Evolutionary conservation across 768 basidiomycete genomes (phyloP).

Genomic region (Leccinum subtestaceum): DNA sequence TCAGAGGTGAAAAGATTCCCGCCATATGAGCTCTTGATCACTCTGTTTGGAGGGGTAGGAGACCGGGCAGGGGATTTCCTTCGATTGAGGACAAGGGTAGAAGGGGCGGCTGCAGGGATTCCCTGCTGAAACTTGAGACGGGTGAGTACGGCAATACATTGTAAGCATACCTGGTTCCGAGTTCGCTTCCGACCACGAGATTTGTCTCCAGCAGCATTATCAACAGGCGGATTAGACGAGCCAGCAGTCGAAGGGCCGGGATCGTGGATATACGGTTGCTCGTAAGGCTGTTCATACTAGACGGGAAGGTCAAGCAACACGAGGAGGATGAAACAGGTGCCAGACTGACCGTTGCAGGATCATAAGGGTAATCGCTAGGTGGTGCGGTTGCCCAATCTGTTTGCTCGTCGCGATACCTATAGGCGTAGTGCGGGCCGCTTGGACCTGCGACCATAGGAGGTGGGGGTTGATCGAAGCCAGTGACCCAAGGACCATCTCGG

Average conservation of each 20-base stretch:
- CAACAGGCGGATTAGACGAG: conserved; percentile 34
- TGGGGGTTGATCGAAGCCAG: conserved; percentile 49
- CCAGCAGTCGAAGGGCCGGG: conserved; percentile 45
- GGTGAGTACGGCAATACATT: neutral
- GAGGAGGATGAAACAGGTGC: neutral
- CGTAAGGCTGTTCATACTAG: conserved; percentile 58
- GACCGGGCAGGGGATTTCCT: conserved; percentile 69
- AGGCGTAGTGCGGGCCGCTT: conserved; percentile 47
- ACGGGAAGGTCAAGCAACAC: conserved; percentile 7
- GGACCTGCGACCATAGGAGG: conserved; percentile 48
- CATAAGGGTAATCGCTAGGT: conserved; percentile 52
- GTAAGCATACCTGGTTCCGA: conserved; percentile 49
- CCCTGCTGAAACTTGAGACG: conserved; percentile 36
- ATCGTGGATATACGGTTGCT: conserved; percentile 59
- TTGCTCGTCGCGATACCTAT: conserved; percentile 63
- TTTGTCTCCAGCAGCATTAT: conserved; percentile 38
- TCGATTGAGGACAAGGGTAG: conserved; percentile 64
- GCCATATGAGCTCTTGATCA: conserved; percentile 87
- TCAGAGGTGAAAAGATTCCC: conserved; percentile 86
- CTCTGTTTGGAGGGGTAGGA: conserved; percentile 77
- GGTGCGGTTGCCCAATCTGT: conserved; percentile 41
- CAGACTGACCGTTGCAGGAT: conserved; percentile 45
- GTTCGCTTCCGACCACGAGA: conserved; percentile 68
- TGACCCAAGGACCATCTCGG: conserved; percentile 56
- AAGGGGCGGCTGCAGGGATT: conserved; percentile 62